phyloP scores from a whole-genome alignment of 2,329 filamentous ascomycete species.

The Metarhizium humberi region DNA sequence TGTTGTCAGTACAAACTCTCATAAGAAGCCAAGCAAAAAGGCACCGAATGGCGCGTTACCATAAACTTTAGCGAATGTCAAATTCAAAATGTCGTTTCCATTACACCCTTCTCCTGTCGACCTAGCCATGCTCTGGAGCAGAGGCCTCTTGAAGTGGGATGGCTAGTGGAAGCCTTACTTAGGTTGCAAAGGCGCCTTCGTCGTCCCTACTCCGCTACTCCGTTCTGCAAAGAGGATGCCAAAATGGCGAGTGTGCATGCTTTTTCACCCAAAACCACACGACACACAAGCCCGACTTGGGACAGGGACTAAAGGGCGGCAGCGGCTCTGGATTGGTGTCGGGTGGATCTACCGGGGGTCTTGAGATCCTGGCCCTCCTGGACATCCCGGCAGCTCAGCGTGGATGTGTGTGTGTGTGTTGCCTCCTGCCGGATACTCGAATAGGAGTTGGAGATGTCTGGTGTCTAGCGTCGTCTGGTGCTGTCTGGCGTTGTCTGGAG shows the following conservation, averaged over 20 bases:
- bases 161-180: neutral
- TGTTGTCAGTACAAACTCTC: neutral
- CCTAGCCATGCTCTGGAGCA: neutral
- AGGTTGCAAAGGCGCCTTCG: neutral
- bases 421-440: neutral
- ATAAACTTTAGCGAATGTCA: neutral
- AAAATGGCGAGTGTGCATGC: neutral
- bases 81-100: no score
- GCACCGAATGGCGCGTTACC: neutral
- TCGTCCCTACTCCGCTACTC: neutral
- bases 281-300: neutral
- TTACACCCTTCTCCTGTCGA: no score
- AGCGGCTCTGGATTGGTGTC: neutral
- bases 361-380: neutral
- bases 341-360: neutral
- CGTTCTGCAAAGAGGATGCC: neutral
- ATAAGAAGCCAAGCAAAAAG: neutral
- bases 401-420: neutral
- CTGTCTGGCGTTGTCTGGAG: no score
- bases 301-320: neutral
- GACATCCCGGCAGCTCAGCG: neutral
- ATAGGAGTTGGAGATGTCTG: neutral
- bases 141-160: neutral
- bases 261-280: neutral
- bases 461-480: no score